Base-by-base conservation (phyloP, 1,284 basidiomycete species). In the Singerocomus inundabilis region DNA sequence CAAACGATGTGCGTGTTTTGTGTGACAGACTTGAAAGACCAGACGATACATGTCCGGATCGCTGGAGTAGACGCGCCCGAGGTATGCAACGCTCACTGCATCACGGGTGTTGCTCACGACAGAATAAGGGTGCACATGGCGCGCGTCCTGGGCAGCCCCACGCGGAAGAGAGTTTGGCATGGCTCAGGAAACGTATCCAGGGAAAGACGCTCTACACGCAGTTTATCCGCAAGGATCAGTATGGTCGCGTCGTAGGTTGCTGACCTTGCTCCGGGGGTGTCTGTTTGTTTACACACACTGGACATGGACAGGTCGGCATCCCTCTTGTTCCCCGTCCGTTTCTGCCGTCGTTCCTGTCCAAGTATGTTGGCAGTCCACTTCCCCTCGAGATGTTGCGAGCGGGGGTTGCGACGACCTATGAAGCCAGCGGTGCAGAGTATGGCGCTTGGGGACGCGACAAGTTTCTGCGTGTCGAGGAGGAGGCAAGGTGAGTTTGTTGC, bases 21-120 rank as follows among this genome's bases (percentile, higher is more conserved):
- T 24, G 42, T 8, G 26, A 45, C 54, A 89, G 90, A 81, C 1
- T 72, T 93, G 44, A 86, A 81, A 63, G 79, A 85, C 54, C 72
- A 90, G 58, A 95, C 92, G 0, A 75, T 96, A 16, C 85, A 88
- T 59, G 84, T 97, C 39, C 82, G 93, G 24, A 80, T 96, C 41
- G 89, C 88, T 9, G 93, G 90, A 0, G 82, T 93, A 10, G 93
- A 97, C 65, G 93, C 93, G 2, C 93, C 93, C 0, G 93, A 96
- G 75, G 88, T 88, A 56, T n/a, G 63, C 48, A 1, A 15, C 7
- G 4, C 12, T 30, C 49, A 28, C n/a, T 25, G 6, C 10, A 35
- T 28, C n/a, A 2, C 8, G 13, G 6, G 8, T n/a, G 1, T 30
- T 16, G 25, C 21, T 56, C 15, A 42, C 9, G 25, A 34, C 13